Conservation (phyloP, 1,284 basidiomycete species). For the Sanghuangporus sanghuang region DNA sequence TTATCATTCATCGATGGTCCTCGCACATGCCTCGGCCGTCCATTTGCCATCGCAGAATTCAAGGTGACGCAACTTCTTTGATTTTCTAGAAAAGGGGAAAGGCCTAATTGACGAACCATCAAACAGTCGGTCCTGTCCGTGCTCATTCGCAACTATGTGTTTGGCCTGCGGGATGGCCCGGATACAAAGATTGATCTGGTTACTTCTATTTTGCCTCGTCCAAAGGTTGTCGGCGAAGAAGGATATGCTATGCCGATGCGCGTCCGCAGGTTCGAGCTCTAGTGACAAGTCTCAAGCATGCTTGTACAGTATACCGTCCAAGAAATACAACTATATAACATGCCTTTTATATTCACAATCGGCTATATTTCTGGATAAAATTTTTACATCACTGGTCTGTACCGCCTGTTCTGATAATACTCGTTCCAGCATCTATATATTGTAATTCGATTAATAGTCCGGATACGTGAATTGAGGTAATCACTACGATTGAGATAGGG, state of each 20-base stretch:
- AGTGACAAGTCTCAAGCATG: background rate
- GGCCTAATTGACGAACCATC: background rate
- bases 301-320: too few relatives aligned
- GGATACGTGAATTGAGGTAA: too few relatives aligned
- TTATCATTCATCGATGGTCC: slow-evolving; percentile 16
- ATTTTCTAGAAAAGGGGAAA: background rate
- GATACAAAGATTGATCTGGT: slow-evolving; percentile 21
- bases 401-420: too few relatives aligned
- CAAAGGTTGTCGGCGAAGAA: slow-evolving; percentile 15
- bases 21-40: slow-evolving; percentile 15
- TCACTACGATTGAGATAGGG: too few relatives aligned
- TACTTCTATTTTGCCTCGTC: slow-evolving; percentile 13
- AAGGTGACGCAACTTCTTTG: slow-evolving; percentile 4
- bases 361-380: background rate
- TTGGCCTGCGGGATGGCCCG: slow-evolving; percentile 20
- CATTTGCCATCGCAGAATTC: slow-evolving; percentile 17
- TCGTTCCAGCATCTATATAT: too few relatives aligned
- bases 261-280: slow-evolving; percentile 10
- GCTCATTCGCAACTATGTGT: slow-evolving; percentile 22
- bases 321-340: too few relatives aligned
- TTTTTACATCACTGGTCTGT: background rate
- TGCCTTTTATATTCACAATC: too few relatives aligned
- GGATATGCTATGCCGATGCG: slow-evolving; percentile 17
- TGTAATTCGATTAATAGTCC: too few relatives aligned
- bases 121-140: slow-evolving; percentile 16